Base-by-base conservation (phyloP, 345 rosid genomes). In the Acer campestre region DNA sequence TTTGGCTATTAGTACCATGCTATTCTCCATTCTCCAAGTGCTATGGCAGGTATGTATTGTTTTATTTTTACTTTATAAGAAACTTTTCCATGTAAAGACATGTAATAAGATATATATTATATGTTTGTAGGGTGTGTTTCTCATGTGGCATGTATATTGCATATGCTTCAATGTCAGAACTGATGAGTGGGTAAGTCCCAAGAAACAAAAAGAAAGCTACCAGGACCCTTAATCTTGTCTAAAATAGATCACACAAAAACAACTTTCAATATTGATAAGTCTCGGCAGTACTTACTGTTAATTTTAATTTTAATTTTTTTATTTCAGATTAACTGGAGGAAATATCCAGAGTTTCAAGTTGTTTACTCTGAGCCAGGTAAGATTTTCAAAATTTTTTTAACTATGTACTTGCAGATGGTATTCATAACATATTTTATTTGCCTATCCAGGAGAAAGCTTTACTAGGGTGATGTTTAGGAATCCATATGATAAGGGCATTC, bases 131-230 rank as follows among this genome's bases (percentile, higher is more conserved):
- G 89, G 67, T 0, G 44, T 80, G 44, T 91, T 91, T 75, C 70
- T 86, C 61, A 71, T 73, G 35, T 91, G 95, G 93, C 92, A 91
- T 81, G 40, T 86, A 13, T 87, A 91, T 76, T 91, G 95, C 73
- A 66, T 89, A 22, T 86, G 89, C 80, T 83, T 84, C 79, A 91
- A 91, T 83, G 81, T 91, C 79, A 84, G 77, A 73, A 89, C 95
- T 14, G 95, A 91, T 67, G 93, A 89, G 68, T 89, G 95, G 95
- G 95, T 91, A 81, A 85, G 92, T 86, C 75, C 71, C 61, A 12
- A 29, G 17, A n/a, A 44, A 59, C 49, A 22, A 75, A 18, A 58
- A 69, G 49, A 71, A 31, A 70, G 23, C 55, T 49, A 13, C 13
- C 55, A 49, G 55, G 18, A 49, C 16, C 4, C 66, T 17, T 10